phyloP scores from a whole-genome alignment of 2,329 filamentous ascomycete species.

The Cryphonectria naterciae region DNA sequence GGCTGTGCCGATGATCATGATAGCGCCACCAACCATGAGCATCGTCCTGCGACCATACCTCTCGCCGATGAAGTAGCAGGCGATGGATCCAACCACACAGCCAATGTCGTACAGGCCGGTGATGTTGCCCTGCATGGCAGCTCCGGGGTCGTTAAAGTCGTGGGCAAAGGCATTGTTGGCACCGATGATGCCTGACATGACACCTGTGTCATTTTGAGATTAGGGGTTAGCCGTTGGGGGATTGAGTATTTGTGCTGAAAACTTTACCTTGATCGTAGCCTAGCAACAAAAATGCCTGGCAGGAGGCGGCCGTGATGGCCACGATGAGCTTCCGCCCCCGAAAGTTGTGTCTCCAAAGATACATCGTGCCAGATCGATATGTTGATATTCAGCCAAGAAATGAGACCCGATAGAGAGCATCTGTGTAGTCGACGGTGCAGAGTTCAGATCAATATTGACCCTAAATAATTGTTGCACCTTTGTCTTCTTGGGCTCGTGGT shows the following conservation, averaged over 20 bases:
- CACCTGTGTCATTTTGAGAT: constrained; percentile 32
- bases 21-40: constrained; percentile 41
- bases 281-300: constrained; percentile 42
- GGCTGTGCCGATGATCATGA: constrained; percentile 45
- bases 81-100: constrained; percentile 38
- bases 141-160: constrained; percentile 43
- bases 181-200: constrained; percentile 41
- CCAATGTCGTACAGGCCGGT: constrained; percentile 42
- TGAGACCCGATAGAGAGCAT: background rate
- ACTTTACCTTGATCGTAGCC: constrained; percentile 39
- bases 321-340: constrained; percentile 28
- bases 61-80: constrained; percentile 41
- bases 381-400: background rate
- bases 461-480: background rate
- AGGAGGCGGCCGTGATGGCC: constrained; percentile 43
- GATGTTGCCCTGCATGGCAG: constrained; percentile 44
- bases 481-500: background rate
- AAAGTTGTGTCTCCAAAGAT: constrained; percentile 31
- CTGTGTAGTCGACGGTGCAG: background rate
- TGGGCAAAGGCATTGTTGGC: constrained; percentile 45
- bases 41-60: constrained; percentile 42
- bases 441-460: background rate
- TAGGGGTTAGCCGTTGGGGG: background rate
- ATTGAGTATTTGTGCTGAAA: background rate
- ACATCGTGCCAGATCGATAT: constrained; percentile 3